Evolutionary conservation across 768 basidiomycete genomes (phyloP), one percentile per base, ranked within the genome.

Genomic region (Trametes meyenii): DNA sequence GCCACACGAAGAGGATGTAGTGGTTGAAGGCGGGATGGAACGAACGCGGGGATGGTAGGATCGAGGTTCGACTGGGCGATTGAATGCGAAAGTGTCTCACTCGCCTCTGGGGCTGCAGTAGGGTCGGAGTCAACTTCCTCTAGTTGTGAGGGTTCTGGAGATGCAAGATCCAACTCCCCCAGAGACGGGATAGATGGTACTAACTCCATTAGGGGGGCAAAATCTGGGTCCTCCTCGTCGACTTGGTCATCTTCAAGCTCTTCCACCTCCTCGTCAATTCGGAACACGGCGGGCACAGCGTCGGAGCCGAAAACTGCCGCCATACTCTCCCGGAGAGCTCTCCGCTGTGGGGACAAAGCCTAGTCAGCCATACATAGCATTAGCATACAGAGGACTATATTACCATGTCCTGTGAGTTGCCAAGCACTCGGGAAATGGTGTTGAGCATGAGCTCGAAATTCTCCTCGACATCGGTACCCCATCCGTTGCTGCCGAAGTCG

Each of bases 41-140:
- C 51, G 21, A 62, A 62, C 11, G 29, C 61, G 0, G 55, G 61
- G 26, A 48, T 42, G 11, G 55, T 58, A n/a, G 61, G 61, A 24
- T 62, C 61, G 17, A 62, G 55, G 8, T 29, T 35, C 6, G 42
- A 42, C 7, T 11, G 13, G 35, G 24, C 5, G 14, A 14, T 24
- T 10, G 57, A 42, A 6, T 10, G 39, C 3, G 17, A n/a, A 7
- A 23, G 5, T 19, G 57, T 8, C 7, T 21, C 45, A 11, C 3
- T 10, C 10, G 3, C 21, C 43, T 44, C 43, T 17, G 7, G 17
- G n/a, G 17, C 5, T 6, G 42, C 13, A 44, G 19, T n/a, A 17
- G 43, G n/a, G 7, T 44, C 43, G 8, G 17, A 2, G 19, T 16
- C 43, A 17, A 21, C 23, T 21, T 21, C 45, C 23, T 46, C 45